A percentile compares a stretch with the other conserved stretches of the same genome.
Conservation (phyloP, 2,329 filamentous ascomycete species). For the Ophiosphaerella herpotricha region DNA sequence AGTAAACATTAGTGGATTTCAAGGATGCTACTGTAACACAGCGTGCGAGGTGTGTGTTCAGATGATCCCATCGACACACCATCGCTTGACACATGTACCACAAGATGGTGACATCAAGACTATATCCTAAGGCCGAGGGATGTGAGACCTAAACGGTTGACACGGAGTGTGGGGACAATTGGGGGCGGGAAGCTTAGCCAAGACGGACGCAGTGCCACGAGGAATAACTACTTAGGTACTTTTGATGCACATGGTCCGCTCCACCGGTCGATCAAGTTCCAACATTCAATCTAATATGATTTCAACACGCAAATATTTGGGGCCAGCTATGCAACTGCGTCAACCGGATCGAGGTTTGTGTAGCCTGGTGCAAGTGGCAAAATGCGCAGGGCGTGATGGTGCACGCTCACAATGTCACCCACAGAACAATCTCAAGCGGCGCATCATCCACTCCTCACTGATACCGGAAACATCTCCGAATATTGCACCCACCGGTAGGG, state of each 20-base stretch:
- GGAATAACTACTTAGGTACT: background rate
- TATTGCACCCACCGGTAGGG: background rate
- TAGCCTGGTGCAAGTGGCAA: background rate
- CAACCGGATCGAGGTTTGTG: background rate
- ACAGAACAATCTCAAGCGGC: background rate
- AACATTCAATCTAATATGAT: background rate
- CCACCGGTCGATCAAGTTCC: slow-evolving; percentile 1
- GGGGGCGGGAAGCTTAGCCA: slow-evolving; percentile 22
- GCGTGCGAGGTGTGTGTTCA: too few species aligned
- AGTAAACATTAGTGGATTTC: too few species aligned
- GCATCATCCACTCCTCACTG: background rate
- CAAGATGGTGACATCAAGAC: background rate
- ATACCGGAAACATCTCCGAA: background rate
- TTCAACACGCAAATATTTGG: background rate
- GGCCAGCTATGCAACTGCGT: slow-evolving; percentile 3
- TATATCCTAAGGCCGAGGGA: background rate
- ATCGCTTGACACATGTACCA: too few species aligned
- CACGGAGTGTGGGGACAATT: slow-evolving; percentile 14
- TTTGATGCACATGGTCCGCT: background rate
- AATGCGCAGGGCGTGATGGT: background rate
- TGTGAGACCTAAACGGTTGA: slow-evolving; percentile 10
- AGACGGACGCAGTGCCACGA: slow-evolving; percentile 7
- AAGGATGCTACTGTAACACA: too few species aligned
- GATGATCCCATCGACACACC: too few species aligned
- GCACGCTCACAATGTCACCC: slow-evolving; percentile 5